Evolutionary conservation across 2,329 filamentous ascomycete species (phyloP).

Genomic region (Cercospora sojina): DNA sequence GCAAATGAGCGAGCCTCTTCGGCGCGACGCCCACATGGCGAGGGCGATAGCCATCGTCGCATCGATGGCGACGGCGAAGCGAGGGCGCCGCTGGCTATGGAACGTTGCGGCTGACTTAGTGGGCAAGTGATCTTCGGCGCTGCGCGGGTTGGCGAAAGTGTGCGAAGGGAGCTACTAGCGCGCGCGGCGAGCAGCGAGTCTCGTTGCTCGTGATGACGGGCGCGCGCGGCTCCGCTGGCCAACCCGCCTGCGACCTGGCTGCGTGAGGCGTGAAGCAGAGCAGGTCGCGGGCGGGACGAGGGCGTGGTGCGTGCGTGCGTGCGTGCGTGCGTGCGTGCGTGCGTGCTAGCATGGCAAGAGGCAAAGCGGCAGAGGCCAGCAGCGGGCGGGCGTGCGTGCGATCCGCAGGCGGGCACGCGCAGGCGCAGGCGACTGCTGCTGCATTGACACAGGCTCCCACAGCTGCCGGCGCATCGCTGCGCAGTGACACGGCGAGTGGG

Average conservation of each 20-base stretch:
- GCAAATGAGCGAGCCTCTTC: conserved; percentile 1
- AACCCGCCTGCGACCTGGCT: not conserved
- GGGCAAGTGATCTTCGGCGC: not conserved
- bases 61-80: not conserved
- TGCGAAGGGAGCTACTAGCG: not conserved
- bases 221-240: not conserved
- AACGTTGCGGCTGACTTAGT: not conserved
- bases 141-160: not conserved
- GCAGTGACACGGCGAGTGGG: conserved; percentile 7
- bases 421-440: conserved; percentile 14
- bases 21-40: not conserved
- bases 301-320: too few relatives aligned
- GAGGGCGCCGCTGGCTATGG: not conserved
- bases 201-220: not conserved
- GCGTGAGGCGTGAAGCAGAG: too few relatives aligned
- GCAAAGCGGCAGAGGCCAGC: conserved; percentile 18
- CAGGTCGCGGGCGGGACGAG: not conserved
- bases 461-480: conserved; percentile 17
- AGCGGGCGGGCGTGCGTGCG: not conserved
- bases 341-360: conserved; percentile 14
- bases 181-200: not conserved
- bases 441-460: conserved; percentile 18
- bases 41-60: not conserved
- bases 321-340: not conserved
- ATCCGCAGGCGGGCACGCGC: not conserved